Evolutionary conservation across 225 moss, liverwort and hornwort species (phyloP).

Genomic region (Bryum argenteum): DNA sequence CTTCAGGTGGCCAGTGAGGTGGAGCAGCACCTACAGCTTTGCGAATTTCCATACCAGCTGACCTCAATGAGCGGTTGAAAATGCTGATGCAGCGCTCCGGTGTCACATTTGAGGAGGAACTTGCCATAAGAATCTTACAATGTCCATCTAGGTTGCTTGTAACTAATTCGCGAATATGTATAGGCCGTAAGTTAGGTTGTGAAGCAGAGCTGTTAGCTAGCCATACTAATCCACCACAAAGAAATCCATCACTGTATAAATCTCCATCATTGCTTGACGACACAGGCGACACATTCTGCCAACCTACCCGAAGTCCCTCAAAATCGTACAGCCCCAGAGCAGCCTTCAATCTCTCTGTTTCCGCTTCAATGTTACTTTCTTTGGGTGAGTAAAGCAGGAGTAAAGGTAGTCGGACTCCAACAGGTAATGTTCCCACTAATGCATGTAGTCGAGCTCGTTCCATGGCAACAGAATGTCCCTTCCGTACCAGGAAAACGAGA

Average conservation of each 20-base stretch:
- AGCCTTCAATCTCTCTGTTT: constrained; percentile 50
- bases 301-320: constrained; percentile 67
- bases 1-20: constrained; percentile 70
- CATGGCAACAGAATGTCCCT: constrained; percentile 43
- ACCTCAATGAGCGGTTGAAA: constrained; percentile 72
- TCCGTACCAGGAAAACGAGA: constrained; percentile 68
- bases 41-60: constrained; percentile 73
- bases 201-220: constrained; percentile 62
- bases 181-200: constrained; percentile 70
- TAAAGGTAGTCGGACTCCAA: constrained; percentile 77
- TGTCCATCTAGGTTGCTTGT: constrained; percentile 62
- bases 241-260: constrained; percentile 66
- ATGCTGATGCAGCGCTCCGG: constrained; percentile 71
- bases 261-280: constrained; percentile 54
- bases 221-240: constrained; percentile 76
- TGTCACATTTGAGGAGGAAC: constrained; percentile 55
- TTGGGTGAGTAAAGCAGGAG: constrained; percentile 66
- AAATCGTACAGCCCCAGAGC: constrained; percentile 62
- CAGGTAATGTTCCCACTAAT: constrained; percentile 63
- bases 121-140: constrained; percentile 58
- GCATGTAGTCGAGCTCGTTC: constrained; percentile 70
- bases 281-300: constrained; percentile 66
- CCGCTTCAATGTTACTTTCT: constrained; percentile 36
- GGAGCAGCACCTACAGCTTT: constrained; percentile 61
- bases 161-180: constrained; percentile 73